A percentile compares a stretch with the other conserved stretches of the same genome.
Conservation (phyloP, 225 moss, liverwort and hornwort species). For the Straminergon stramineum region DNA sequence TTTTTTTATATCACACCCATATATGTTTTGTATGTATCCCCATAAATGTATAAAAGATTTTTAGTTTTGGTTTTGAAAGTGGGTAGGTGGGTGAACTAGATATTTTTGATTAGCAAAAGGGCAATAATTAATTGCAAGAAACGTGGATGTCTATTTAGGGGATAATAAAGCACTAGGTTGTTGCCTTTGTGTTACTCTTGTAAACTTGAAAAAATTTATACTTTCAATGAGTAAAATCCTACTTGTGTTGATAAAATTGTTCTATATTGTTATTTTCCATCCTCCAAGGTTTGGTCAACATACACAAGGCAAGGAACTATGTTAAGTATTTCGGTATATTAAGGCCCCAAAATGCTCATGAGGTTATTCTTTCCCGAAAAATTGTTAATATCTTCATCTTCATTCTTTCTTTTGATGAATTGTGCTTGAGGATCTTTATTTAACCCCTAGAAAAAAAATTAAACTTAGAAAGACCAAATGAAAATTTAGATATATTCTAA, state of each 20-base stretch:
- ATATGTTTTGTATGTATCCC: fast-evolving
- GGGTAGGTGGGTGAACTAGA: fast-evolving
- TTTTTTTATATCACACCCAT: fast-evolving
- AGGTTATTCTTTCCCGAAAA: too few species aligned
- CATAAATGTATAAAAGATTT: fast-evolving
- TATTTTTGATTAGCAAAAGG: neutral
- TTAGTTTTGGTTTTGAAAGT: neutral
- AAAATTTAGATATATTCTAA: neutral
- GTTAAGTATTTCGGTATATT: neutral
- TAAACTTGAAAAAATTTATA: too few species aligned
- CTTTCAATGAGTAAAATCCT: fast-evolving
- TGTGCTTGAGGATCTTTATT: neutral
- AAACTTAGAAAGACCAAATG: neutral
- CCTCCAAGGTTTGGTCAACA: neutral
- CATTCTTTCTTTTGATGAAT: neutral
- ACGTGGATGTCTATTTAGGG: neutral
- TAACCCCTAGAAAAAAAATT: neutral
- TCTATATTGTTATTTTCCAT: neutral
- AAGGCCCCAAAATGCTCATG: fast-evolving
- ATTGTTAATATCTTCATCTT: neutral
- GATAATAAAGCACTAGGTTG: too few species aligned
- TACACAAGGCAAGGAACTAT: neutral
- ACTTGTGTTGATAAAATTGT: neutral
- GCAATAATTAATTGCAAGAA: neutral
- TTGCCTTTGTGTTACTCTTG: neutral